A percentile compares a stretch with the other conserved stretches of the same genome.
Evolutionary conservation across 1,284 basidiomycete genomes (phyloP).

Genomic region (Rhizoctonia solani): DNA sequence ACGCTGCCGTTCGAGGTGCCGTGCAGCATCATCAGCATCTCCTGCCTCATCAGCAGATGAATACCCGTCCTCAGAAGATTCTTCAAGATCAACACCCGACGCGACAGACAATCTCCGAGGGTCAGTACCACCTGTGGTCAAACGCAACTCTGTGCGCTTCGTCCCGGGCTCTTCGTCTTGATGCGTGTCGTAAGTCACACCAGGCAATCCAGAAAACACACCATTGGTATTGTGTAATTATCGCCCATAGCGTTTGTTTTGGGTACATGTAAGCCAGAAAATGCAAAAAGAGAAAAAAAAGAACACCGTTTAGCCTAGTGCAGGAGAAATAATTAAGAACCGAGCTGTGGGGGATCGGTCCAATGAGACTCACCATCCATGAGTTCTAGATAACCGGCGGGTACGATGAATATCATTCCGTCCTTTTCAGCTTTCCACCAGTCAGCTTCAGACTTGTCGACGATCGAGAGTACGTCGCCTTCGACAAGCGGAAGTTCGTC

Average conservation of each 20-base stretch:
- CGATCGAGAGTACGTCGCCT: slow-evolving; percentile 74
- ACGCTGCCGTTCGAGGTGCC: slow-evolving; percentile 70
- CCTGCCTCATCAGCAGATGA: slow-evolving; percentile 49
- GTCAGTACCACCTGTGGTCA: slow-evolving; percentile 41
- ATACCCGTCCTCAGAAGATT: slow-evolving; percentile 54
- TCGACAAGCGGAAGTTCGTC: slow-evolving; percentile 85
- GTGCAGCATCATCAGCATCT: slow-evolving; percentile 58
- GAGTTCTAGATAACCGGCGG: slow-evolving; percentile 84
- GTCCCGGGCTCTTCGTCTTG: no score
- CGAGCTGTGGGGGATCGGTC: slow-evolving; percentile 51
- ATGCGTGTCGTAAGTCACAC: slow-evolving; percentile 9
- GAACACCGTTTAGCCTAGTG: slow-evolving; percentile 42
- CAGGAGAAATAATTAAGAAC: slow-evolving; percentile 53
- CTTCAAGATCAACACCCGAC: slow-evolving; percentile 46
- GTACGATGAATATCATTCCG: slow-evolving; percentile 84
- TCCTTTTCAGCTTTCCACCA: slow-evolving; percentile 94
- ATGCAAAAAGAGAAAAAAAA: slow-evolving; percentile 54
- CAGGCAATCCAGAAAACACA: slow-evolving; percentile 42
- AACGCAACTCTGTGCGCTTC: background rate
- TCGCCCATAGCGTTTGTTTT: slow-evolving; percentile 28
- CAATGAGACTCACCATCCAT: slow-evolving; percentile 77
- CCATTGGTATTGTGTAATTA: slow-evolving; percentile 36
- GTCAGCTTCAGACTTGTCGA: slow-evolving; percentile 79
- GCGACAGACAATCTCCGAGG: slow-evolving; percentile 45
- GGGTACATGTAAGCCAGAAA: slow-evolving; percentile 43